phyloP scores from a whole-genome alignment of 306 rosid species.

The Comarum palustre region DNA sequence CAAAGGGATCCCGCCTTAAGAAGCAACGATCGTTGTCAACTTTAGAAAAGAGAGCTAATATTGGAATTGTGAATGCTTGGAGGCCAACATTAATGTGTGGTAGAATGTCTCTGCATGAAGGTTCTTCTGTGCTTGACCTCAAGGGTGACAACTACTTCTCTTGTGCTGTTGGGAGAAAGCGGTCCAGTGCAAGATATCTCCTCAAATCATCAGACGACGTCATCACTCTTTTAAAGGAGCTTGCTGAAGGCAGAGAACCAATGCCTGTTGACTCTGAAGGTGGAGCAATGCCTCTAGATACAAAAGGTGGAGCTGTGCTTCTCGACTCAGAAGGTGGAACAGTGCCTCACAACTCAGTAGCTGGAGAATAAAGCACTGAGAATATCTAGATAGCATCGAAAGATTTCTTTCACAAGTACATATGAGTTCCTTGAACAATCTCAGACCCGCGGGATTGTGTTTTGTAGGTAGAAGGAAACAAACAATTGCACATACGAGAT shows the following conservation, averaged over 20 bases:
- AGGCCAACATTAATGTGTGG: conserved; percentile 40
- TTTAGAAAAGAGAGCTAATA: conserved; percentile 48
- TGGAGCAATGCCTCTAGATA: background rate
- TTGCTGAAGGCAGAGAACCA: conserved; percentile 36
- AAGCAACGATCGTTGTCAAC: conserved; percentile 72
- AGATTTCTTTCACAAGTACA: conserved; percentile 14
- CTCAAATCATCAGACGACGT: conserved; percentile 63
- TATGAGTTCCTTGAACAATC: background rate
- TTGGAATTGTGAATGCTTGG: conserved; percentile 32
- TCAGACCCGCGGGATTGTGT: background rate
- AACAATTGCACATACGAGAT: conserved; percentile 3
- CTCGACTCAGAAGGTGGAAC: conserved; percentile 6
- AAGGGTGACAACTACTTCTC: conserved; percentile 88
- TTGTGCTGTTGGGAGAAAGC: conserved; percentile 68
- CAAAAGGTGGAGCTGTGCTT: background rate
- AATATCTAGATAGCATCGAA: conserved; percentile 6
- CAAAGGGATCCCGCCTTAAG: conserved; percentile 50
- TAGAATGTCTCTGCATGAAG: conserved; percentile 52
- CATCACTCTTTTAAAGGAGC: conserved; percentile 57
- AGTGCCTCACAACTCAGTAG: background rate
- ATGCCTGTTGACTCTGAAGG: background rate
- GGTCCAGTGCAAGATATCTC: conserved; percentile 75
- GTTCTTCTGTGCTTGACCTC: conserved; percentile 89
- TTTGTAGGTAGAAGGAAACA: conserved; percentile 8
- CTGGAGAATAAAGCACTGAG: background rate